phyloP scores from a whole-genome alignment of 73 alveolate genomes.

The Paramecium pentaurelia region DNA sequence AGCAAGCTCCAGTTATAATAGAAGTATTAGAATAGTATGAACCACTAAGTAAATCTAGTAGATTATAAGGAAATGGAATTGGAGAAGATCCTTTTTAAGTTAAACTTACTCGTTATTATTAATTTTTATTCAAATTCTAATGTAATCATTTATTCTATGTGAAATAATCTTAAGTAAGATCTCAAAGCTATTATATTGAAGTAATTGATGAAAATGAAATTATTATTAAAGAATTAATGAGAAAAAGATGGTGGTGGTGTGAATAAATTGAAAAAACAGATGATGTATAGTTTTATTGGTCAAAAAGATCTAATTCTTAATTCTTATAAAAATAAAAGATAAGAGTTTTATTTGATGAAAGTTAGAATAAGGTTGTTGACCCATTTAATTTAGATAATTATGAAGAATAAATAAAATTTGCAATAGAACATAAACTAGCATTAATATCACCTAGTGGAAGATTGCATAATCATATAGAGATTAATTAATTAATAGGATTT shows the following conservation, averaged over 20 bases:
- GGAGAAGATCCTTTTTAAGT: slow-evolving; percentile 12
- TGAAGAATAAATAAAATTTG: slow-evolving; percentile 27
- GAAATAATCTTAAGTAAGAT: not conserved
- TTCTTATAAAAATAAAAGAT: not conserved
- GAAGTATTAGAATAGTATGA: not conserved
- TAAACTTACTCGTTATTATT: not conserved
- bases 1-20: not conserved
- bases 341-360: not conserved
- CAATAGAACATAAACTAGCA: not conserved
- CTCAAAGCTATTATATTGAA: not conserved
- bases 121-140: not conserved
- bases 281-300: not conserved
- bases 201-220: not conserved
- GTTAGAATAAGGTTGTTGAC: not conserved
- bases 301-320: not conserved
- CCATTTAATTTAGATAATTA: not conserved
- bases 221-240: not conserved
- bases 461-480: slow-evolving; percentile 18
- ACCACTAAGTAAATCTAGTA: not conserved
- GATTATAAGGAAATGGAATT: not conserved
- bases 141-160: not conserved
- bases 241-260: slow-evolving; percentile 30
- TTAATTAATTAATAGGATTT: not conserved
- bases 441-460: not conserved
- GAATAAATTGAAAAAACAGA: not conserved